These are phyloP conservation scores for Suillus ampliporus DNA, from an alignment of 768 basidiomycete species.

Conservation along the genomic window DNA sequence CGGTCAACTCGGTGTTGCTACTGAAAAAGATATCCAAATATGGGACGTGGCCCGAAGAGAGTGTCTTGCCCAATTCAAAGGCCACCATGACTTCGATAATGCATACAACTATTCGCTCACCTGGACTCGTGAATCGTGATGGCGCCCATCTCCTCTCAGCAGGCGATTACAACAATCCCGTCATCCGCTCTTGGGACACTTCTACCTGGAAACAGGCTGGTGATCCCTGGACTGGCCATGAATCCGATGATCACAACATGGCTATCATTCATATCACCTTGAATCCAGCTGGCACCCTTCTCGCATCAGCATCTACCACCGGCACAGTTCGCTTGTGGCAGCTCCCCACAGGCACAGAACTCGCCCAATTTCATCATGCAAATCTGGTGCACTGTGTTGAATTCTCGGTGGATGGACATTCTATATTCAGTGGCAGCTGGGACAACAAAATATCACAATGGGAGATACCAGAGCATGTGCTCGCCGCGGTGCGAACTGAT, in stretches of 20 bases:
- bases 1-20: neutral
- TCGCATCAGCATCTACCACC: conserved; percentile 37
- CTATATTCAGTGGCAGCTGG: neutral
- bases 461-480: neutral
- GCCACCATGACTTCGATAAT: neutral
- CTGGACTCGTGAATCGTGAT: neutral
- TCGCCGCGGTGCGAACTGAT: too few relatives aligned
- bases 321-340: conserved; percentile 36
- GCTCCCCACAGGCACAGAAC: conserved; percentile 21
- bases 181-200: neutral
- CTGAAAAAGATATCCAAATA: neutral
- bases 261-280: conserved; percentile 28
- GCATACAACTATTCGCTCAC: neutral
- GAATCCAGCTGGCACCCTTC: conserved; percentile 31
- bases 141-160: neutral
- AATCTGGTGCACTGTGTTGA: conserved; percentile 23
- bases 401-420: conserved; percentile 32
- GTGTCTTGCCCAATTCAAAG: neutral
- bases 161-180: neutral
- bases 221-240: neutral
- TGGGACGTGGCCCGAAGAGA: neutral
- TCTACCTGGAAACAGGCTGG: conserved; percentile 4
- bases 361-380: conserved; percentile 30
- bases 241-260: too few relatives aligned
- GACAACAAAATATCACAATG: neutral